Base-by-base conservation (phyloP, 192 early-diverging fungal species). In the Umbelopsis sp. region DNA sequence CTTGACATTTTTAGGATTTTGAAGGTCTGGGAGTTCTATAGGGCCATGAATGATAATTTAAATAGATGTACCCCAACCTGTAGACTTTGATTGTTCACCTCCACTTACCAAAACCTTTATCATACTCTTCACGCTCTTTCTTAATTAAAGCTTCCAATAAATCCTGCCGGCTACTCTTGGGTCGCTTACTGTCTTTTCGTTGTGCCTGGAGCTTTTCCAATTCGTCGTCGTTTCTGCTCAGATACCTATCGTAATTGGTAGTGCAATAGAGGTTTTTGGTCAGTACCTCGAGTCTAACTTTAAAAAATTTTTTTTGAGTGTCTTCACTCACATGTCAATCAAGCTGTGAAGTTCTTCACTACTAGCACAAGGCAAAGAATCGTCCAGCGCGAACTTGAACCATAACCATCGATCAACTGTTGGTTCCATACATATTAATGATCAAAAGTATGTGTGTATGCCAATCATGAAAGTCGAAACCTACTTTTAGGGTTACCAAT, bases 21-120 rank as follows among this genome's bases (percentile, higher is more conserved):
- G 79, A 24, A 88, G 77, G 56, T 88, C 82, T 4, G 86, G 86
- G 29, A 88, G 53, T 74, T 88, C 86, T 88, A 50, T 52, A n/a
- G 68, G 4, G 45, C 21, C 11, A 38, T 7, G 29, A 34, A 49
- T 34, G 29, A 36, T 45, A 41, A 7, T 17, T 26, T 34, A 12
- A 22, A 22, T 12, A 26, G 17, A 31, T 17, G 22, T 29, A 34
- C 7, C 20, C 62, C 0, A 45, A 47, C 9, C 41, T 17, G 36
- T 14, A 0, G 34, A 10, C 9, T n/a, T 41, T 17, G 20, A n/a
- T 21, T 49, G n/a, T 6, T 17, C 20, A 49, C 5, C 20, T 17
- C 38, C 12, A 49, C 73, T 68, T 81, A 88, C 86, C 86, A 45
- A 88, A 80, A 38, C 84, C 84, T 50, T 82, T 80, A 11, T 70